Conservation (phyloP, 495 filamentous ascomycete genomes). For the Echria macrotheca region DNA sequence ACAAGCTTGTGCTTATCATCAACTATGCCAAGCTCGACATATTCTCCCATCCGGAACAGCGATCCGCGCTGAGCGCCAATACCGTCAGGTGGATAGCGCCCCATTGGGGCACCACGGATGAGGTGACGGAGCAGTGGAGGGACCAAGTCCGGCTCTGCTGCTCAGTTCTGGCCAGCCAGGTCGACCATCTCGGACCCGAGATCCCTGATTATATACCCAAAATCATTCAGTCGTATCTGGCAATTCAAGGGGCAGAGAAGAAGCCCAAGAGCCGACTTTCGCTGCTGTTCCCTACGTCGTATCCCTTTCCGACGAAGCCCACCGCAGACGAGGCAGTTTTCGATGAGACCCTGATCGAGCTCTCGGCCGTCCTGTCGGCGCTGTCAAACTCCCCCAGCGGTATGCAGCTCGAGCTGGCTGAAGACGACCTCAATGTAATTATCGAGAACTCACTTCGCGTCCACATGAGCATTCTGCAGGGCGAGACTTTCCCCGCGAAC, state of each 20-base stretch:
- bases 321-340: constrained; percentile 60
- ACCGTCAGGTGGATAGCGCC: constrained; percentile 88
- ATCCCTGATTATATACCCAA: constrained; percentile 85
- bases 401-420: constrained; percentile 63
- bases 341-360: constrained; percentile 85
- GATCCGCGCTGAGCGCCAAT: constrained; percentile 66
- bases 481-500: constrained; percentile 79
- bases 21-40: constrained; percentile 76
- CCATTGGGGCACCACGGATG: constrained; percentile 76
- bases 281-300: constrained; percentile 80
- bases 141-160: constrained; percentile 91
- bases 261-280: constrained; percentile 67
- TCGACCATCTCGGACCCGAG: constrained; percentile 69
- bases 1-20: constrained; percentile 87
- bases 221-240: constrained; percentile 81
- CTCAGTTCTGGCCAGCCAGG: constrained; percentile 80
- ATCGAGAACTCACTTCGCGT: constrained; percentile 72
- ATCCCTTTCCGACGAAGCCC: constrained; percentile 77
- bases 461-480: constrained; percentile 80
- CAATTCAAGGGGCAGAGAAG: constrained; percentile 59
- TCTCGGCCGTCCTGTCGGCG: constrained; percentile 80
- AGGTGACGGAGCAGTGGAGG: constrained; percentile 78
- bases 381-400: constrained; percentile 65
- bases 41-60: constrained; percentile 70
- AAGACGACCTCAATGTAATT: constrained; percentile 68